These are phyloP conservation scores for Zygosaccharomyces sapae DNA, from an alignment of 1,139 yeast species.

Conservation along the genomic window DNA sequence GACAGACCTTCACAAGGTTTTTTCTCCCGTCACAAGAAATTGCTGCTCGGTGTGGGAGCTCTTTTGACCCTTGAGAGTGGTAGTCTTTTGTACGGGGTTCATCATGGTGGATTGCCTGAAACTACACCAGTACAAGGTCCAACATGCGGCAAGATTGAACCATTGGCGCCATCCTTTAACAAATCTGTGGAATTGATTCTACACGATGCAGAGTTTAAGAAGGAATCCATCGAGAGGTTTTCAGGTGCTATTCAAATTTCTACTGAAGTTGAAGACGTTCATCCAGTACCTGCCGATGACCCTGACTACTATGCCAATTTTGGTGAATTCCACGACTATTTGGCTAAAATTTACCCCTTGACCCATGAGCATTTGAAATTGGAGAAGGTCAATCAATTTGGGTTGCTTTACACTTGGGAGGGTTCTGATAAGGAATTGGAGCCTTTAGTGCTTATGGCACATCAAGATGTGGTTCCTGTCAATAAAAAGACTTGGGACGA, in stretches of 20 bases:
- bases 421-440: constrained; percentile 52
- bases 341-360: constrained; percentile 55
- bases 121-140: constrained; percentile 1
- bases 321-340: constrained; percentile 47
- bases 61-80: constrained; percentile 6
- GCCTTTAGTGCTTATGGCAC: constrained; percentile 70
- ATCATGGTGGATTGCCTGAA: background rate
- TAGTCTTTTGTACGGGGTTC: background rate
- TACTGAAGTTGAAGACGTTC: constrained; percentile 56
- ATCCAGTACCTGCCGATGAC: constrained; percentile 41
- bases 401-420: constrained; percentile 62
- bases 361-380: constrained; percentile 48
- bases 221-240: constrained; percentile 42
- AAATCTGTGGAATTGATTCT: constrained; percentile 28
- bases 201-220: constrained; percentile 40
- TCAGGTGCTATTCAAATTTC: constrained; percentile 55
- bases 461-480: constrained; percentile 84
- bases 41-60: constrained; percentile 4
- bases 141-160: constrained; percentile 9
- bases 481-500: constrained; percentile 49
- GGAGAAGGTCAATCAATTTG: constrained; percentile 60
- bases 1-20: background rate
- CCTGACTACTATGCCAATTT: constrained; percentile 35
- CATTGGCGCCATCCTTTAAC: constrained; percentile 11
- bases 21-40: constrained; percentile 1